Evolutionary conservation across 2,329 filamentous ascomycete genomes (phyloP).

Genomic region (Cladosporium sp.): DNA sequence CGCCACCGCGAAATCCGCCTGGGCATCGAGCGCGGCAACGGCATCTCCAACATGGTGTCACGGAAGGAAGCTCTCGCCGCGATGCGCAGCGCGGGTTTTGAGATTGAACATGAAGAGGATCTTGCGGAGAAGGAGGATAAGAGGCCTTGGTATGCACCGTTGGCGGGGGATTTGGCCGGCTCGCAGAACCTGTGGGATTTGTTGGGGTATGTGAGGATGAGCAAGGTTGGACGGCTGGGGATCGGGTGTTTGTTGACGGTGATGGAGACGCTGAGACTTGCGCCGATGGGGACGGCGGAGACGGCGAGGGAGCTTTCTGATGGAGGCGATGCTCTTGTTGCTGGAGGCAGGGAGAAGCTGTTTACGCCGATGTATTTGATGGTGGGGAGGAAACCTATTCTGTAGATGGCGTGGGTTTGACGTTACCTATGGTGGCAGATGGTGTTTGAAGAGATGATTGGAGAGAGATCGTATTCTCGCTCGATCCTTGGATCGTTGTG

Average conservation of each 20-base stretch:
- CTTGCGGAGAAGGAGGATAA: constrained; percentile 27
- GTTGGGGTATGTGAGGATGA: constrained; percentile 11
- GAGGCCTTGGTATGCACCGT: constrained; percentile 32
- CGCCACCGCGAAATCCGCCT: constrained; percentile 32
- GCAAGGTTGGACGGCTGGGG: neutral
- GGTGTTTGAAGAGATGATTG: too few relatives aligned
- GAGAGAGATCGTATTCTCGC: too few relatives aligned
- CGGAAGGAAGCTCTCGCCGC: constrained; percentile 27
- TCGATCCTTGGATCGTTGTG: too few relatives aligned
- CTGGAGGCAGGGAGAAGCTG: constrained; percentile 69
- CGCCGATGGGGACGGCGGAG: constrained; percentile 9
- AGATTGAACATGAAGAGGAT: constrained; percentile 34
- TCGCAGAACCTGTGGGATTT: constrained; percentile 10
- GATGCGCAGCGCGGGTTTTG: constrained; percentile 33
- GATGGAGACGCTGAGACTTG: constrained; percentile 5
- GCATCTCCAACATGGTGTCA: constrained; percentile 33
- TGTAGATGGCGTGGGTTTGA: neutral
- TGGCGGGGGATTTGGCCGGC: constrained; percentile 20
- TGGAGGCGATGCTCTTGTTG: constrained; percentile 61
- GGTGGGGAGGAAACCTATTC: constrained; percentile 76
- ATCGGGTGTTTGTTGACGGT: neutral
- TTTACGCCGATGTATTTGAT: constrained; percentile 98
- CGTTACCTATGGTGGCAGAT: too few relatives aligned
- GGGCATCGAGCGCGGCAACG: constrained; percentile 36
- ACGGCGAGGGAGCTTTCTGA: constrained; percentile 53